Evolutionary conservation across 371 early-diverging fungal genomes (phyloP).

Genomic region (Batrachochytrium dendrobatidis): DNA sequence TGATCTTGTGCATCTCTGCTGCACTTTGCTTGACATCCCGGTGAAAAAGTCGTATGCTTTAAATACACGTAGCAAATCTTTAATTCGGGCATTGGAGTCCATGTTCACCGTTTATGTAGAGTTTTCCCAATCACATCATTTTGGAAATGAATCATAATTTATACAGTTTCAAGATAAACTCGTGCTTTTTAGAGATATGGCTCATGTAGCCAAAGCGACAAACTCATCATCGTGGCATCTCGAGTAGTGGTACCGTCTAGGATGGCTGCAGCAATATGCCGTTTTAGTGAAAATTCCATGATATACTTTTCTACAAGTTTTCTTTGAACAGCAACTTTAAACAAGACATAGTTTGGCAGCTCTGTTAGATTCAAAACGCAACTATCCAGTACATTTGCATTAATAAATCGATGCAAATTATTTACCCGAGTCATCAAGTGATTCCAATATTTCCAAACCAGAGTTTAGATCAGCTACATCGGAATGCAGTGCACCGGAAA

Average conservation of each 20-base stretch:
- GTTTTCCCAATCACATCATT: conserved; percentile 1
- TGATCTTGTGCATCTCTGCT: not conserved
- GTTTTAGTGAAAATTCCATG: not conserved
- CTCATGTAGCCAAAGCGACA: conserved; percentile 1
- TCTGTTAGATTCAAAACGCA: no score
- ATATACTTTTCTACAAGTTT: not conserved
- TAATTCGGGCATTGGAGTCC: no score
- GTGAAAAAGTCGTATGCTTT: no score
- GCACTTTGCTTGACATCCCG: not conserved
- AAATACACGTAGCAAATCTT: no score
- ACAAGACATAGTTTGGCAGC: no score
- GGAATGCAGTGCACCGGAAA: no score
- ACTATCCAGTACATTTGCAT: no score
- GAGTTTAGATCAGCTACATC: no score
- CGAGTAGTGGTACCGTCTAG: not conserved
- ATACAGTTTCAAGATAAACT: not conserved
- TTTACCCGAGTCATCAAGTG: no score
- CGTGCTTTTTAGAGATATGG: not conserved
- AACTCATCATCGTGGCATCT: not conserved
- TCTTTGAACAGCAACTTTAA: not conserved
- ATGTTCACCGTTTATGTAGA: not conserved
- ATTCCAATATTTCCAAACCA: no score
- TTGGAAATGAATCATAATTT: not conserved
- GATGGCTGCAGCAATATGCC: not conserved
- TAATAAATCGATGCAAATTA: no score